Percentiles rank a stretch among this genome's conserved stretches.
Evolutionary conservation across 2,329 filamentous ascomycete genomes (phyloP).

Genomic region (Xylariaceae sp.): DNA sequence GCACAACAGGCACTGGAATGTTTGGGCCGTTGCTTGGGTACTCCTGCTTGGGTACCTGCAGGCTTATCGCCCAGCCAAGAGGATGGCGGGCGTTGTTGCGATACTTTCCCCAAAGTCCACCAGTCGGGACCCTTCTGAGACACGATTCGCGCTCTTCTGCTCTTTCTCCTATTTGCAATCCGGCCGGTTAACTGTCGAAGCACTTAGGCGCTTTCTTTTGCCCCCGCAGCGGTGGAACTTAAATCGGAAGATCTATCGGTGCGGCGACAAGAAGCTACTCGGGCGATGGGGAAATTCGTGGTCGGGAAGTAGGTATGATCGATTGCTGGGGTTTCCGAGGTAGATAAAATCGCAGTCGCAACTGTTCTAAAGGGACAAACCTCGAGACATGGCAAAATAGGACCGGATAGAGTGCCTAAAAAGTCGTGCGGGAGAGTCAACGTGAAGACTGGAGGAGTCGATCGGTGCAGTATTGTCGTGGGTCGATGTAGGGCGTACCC

Average conservation of each 20-base stretch:
- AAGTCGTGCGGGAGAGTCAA: constrained; percentile 1
- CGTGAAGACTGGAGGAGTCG: constrained; percentile 6
- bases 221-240: constrained; percentile 20
- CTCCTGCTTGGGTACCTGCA: background rate
- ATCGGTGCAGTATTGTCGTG: background rate
- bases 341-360: constrained; percentile 8
- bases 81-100: constrained; percentile 2
- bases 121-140: background rate
- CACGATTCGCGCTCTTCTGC: background rate
- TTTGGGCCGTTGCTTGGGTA: constrained; percentile 10
- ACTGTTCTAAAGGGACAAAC: constrained; percentile 1
- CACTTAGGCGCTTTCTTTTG: constrained; percentile 13
- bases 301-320: constrained; percentile 2
- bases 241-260: constrained; percentile 13
- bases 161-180: constrained; percentile 7
- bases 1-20: constrained; percentile 15
- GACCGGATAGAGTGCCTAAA: background rate
- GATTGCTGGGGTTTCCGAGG: background rate
- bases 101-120: constrained; percentile 1
- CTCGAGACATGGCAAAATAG: constrained; percentile 6
- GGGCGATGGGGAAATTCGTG: constrained; percentile 5
- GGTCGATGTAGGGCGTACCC: background rate
- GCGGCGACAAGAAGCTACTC: constrained; percentile 1
- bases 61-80: background rate
- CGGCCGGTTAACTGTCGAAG: constrained; percentile 5